Percentiles rank a stretch among this genome's conserved stretches.
These are phyloP conservation scores for Hortiboletus rubellus DNA, from an alignment of 1,284 basidiomycete genomes.

Conservation along the genomic window DNA sequence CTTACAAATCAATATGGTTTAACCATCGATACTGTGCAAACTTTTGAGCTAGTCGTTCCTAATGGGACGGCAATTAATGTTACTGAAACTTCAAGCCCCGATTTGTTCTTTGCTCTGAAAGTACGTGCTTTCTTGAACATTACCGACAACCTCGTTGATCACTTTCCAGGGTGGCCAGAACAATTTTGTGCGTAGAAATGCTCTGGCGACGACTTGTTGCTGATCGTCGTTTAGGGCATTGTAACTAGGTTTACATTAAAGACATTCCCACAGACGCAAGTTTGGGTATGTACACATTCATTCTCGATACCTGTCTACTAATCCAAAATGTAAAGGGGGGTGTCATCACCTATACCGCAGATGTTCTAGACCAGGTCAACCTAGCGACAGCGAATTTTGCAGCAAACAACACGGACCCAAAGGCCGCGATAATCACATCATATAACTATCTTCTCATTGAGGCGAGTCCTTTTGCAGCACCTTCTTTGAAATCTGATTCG, in stretches of 20 bases:
- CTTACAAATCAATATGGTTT: conserved; percentile 40
- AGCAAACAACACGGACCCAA: conserved; percentile 51
- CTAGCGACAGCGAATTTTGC: conserved; percentile 52
- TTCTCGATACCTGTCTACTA: background rate
- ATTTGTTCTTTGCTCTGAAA: conserved; percentile 51
- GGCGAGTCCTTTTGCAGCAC: conserved; percentile 26
- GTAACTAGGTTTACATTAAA: conserved; percentile 58
- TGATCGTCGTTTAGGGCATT: conserved; percentile 47
- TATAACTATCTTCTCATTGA: conserved; percentile 46
- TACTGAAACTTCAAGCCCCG: conserved; percentile 39
- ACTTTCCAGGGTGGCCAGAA: conserved; percentile 50
- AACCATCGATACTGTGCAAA: conserved; percentile 48
- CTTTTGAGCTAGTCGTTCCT: conserved; percentile 46
- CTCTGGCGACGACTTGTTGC: background rate
- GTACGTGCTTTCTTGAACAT: conserved; percentile 22
- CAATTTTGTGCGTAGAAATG: conserved; percentile 51
- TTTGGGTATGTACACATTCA: conserved; percentile 50
- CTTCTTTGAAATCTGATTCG: background rate
- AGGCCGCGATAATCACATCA: conserved; percentile 54
- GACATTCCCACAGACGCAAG: conserved; percentile 51
- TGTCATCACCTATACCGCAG: conserved; percentile 42
- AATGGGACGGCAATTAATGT: conserved; percentile 43
- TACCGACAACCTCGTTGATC: background rate
- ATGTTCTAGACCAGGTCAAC: conserved; percentile 15
- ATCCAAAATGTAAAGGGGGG: conserved; percentile 48